Evolutionary conservation across 2,329 filamentous ascomycete genomes (phyloP).

Genomic region (Calonectria hongkongensis): DNA sequence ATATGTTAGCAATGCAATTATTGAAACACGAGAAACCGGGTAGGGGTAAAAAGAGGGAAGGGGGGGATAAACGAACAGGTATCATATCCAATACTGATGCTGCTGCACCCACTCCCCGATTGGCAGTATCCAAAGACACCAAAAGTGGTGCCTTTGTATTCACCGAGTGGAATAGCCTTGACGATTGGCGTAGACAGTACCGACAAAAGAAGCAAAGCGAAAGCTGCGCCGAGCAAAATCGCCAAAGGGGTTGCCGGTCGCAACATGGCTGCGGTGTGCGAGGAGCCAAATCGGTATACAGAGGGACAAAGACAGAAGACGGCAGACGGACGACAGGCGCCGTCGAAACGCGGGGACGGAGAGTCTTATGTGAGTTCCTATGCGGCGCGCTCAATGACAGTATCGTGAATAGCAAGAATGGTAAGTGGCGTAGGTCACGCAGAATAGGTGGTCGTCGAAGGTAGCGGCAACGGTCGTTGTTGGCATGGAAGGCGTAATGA

Average conservation of each 20-base stretch:
- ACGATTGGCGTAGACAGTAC: constrained; percentile 95
- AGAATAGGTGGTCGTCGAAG: constrained; percentile 31
- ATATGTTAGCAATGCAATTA: constrained; percentile 40
- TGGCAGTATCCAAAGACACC: constrained; percentile 95
- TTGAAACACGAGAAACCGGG: neutral
- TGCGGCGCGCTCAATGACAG: constrained; percentile 23
- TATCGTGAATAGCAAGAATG: constrained; percentile 26
- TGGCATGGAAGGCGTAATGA: constrained; percentile 31
- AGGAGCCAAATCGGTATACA: constrained; percentile 43
- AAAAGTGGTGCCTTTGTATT: constrained; percentile 85
- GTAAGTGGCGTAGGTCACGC: constrained; percentile 20
- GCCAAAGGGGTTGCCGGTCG: constrained; percentile 94
- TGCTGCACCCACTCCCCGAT: constrained; percentile 76
- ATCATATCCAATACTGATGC: constrained; percentile 89
- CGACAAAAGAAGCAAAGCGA: constrained; percentile 88
- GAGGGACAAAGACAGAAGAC: constrained; percentile 35
- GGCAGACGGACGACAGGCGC: constrained; percentile 47
- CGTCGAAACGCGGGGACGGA: constrained; percentile 49
- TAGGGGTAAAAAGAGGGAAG: neutral
- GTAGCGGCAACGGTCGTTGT: constrained; percentile 29
- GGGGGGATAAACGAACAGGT: constrained; percentile 75
- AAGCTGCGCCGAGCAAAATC: constrained; percentile 88
- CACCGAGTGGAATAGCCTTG: constrained; percentile 87
- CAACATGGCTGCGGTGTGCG: constrained; percentile 77
- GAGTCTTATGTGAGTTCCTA: constrained; percentile 15